A percentile compares a stretch with the other conserved stretches of the same genome.
These are phyloP conservation scores for Coelastrella sp. DNA, from an alignment of 139 green algal genomes.

Conservation along the genomic window DNA sequence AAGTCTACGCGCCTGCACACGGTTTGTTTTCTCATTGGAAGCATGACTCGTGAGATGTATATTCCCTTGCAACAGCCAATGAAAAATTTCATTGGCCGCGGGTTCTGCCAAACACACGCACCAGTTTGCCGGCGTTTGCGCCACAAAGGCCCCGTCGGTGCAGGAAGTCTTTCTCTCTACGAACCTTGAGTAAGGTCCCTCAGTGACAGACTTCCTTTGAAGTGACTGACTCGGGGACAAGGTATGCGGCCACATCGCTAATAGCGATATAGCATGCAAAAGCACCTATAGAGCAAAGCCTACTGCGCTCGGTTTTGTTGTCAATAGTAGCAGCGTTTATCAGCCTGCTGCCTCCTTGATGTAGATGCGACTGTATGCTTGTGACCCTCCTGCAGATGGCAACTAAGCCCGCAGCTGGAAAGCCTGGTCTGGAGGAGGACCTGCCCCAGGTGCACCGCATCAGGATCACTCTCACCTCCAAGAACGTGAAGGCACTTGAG, in stretches of 20 bases:
- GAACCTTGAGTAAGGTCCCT: slow-evolving; percentile 31
- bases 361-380: no score
- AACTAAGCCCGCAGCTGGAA: slow-evolving; percentile 61
- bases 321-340: no score
- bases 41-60: no score
- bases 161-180: background rate
- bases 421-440: slow-evolving; percentile 81
- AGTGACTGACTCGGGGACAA: slow-evolving; percentile 54
- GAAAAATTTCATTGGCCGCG: no score
- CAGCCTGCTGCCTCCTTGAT: no score
- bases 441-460: slow-evolving; percentile 90
- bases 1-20: no score
- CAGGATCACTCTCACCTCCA: slow-evolving; percentile 98
- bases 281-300: background rate
- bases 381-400: slow-evolving; percentile 45
- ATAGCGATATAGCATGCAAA: background rate
- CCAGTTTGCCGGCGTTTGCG: background rate
- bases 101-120: background rate
- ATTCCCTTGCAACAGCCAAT: no score
- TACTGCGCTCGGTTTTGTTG: no score
- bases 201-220: slow-evolving; percentile 46
- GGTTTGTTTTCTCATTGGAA: no score
- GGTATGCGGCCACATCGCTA: background rate
- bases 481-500: slow-evolving; percentile 97
- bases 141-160: background rate